These are phyloP conservation scores for Puya raimondii DNA, from an alignment of 176 grass and related monocot genomes.

Conservation along the genomic window DNA sequence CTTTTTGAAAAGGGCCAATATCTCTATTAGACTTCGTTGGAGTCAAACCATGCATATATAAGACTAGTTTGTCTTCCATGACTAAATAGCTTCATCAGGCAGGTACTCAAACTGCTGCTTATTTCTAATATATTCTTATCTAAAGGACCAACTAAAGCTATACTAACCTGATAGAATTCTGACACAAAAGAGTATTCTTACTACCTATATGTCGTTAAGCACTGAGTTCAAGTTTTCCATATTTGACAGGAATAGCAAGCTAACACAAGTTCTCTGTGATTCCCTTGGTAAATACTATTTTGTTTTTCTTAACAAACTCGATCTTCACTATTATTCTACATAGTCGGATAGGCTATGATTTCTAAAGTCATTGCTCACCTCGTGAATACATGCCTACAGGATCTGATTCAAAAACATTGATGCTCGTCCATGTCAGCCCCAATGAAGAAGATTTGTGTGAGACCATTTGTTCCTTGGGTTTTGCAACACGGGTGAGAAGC, in stretches of 20 bases:
- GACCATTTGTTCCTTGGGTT: slow-evolving; percentile 83
- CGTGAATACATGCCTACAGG: slow-evolving; percentile 39
- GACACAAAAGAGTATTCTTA: not conserved
- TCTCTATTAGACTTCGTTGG: not conserved
- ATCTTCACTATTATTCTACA: slow-evolving; percentile 22
- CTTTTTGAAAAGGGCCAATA: not conserved
- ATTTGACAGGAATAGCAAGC: slow-evolving; percentile 87
- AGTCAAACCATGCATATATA: not conserved
- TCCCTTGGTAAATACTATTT: slow-evolving; percentile 65
- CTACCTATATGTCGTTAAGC: not conserved
- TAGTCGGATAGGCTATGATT: not conserved
- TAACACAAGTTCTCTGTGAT: slow-evolving; percentile 93
- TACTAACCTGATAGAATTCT: not conserved
- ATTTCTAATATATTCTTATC: not conserved
- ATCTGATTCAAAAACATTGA: slow-evolving; percentile 88
- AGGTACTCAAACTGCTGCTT: not conserved
- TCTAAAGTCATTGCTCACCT: slow-evolving; percentile 23
- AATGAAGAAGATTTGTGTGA: slow-evolving; percentile 87
- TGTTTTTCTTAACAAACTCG: slow-evolving; percentile 3
- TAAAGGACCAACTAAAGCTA: not conserved
- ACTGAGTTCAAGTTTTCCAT: slow-evolving; percentile 5
- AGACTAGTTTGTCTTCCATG: not conserved
- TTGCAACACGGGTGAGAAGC: slow-evolving; percentile 83
- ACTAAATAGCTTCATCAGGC: not conserved
- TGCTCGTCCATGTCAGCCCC: slow-evolving; percentile 92